phyloP scores from a whole-genome alignment of 208 protist species.

The Leishmania gerbilli region DNA sequence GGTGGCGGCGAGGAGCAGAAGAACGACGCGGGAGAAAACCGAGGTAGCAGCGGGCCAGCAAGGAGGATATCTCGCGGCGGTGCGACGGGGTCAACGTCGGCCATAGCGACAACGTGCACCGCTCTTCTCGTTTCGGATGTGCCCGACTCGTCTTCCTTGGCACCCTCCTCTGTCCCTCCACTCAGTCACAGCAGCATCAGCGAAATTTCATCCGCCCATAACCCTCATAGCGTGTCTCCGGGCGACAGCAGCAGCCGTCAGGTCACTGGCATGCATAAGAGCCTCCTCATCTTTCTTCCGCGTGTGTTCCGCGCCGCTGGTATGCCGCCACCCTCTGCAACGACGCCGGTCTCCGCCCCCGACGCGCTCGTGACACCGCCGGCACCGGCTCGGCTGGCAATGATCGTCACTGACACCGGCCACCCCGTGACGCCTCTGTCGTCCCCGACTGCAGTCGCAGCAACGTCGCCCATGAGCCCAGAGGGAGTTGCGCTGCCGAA shows the following conservation, averaged over 20 bases:
- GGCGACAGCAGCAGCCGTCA: background rate
- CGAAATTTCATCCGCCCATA: background rate
- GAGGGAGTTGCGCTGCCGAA: background rate
- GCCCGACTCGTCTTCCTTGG: background rate
- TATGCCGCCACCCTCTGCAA: background rate
- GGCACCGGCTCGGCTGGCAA: background rate
- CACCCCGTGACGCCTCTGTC: background rate
- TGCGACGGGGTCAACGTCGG: background rate
- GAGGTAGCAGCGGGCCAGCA: background rate
- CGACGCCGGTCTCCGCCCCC: background rate
- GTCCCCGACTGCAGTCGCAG: background rate
- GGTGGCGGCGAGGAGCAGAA: background rate
- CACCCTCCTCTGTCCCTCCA: background rate
- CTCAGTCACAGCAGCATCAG: slow-evolving; percentile 1
- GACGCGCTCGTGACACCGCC: background rate
- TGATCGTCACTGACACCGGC: background rate
- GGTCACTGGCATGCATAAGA: background rate
- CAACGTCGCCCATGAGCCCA: background rate
- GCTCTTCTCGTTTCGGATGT: background rate
- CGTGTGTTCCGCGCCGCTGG: slow-evolving; percentile 13
- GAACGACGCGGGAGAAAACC: background rate
- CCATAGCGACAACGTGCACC: background rate
- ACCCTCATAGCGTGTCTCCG: background rate
- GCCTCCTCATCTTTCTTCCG: slow-evolving; percentile 10
- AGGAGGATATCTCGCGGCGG: background rate